Evolutionary conservation across 495 filamentous ascomycete genomes (phyloP).

Genomic region (Aspergillus nidulans): DNA sequence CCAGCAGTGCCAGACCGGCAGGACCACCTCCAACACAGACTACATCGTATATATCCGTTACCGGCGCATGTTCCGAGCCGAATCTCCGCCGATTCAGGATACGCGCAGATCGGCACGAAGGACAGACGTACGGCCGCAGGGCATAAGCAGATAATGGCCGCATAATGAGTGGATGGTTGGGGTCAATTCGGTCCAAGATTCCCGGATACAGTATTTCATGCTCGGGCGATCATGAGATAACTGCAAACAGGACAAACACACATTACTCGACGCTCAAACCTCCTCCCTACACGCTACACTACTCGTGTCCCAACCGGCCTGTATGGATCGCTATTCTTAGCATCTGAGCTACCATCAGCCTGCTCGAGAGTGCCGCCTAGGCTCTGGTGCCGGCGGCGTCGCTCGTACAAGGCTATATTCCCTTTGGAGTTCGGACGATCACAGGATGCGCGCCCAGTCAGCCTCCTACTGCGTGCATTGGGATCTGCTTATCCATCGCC

Average conservation of each 20-base stretch:
- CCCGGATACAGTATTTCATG: not conserved
- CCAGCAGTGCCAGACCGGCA: constrained; percentile 81
- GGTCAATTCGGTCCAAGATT: not conserved
- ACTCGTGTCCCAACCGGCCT: not conserved
- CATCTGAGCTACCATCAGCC: not conserved
- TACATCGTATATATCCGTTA: constrained; percentile 74
- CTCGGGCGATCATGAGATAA: constrained; percentile 5
- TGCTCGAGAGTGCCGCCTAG: not conserved
- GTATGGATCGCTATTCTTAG: not conserved
- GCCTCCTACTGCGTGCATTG: not conserved
- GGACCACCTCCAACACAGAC: constrained; percentile 97
- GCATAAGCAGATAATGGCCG: constrained; percentile 29
- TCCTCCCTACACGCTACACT: not conserved
- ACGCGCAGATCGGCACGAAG: constrained; percentile 35
- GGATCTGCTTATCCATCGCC: not conserved
- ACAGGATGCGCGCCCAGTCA: not conserved
- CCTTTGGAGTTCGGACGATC: not conserved
- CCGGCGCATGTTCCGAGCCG: constrained; percentile 20
- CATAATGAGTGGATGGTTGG: constrained; percentile 26
- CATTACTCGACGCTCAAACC: not conserved
- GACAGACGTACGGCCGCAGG: constrained; percentile 39
- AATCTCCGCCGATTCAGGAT: constrained; percentile 27
- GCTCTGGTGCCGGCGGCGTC: not conserved
- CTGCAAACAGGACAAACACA: constrained; percentile 28
- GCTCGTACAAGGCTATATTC: not conserved